These are phyloP conservation scores for Camellia lanceoleosa DNA, from an alignment of 148 eudicot species.

Conservation along the genomic window DNA sequence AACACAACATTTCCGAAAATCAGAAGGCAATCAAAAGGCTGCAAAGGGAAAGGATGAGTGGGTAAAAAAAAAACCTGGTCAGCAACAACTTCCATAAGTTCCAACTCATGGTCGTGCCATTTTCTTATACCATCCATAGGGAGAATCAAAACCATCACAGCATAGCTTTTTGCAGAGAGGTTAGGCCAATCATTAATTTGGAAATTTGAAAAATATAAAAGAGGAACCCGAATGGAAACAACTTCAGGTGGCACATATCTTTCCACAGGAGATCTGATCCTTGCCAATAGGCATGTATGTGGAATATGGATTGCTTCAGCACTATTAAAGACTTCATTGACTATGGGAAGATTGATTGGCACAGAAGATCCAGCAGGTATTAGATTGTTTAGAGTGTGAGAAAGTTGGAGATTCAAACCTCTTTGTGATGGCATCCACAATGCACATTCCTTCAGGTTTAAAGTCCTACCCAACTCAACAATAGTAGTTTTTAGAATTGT, in stretches of 20 bases:
- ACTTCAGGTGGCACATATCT: constrained; percentile 58
- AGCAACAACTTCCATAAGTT: constrained; percentile 89
- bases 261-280: constrained; percentile 45
- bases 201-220: constrained; percentile 71
- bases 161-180: constrained; percentile 58
- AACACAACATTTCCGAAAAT: background rate
- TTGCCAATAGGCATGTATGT: constrained; percentile 55
- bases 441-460: constrained; percentile 78
- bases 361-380: constrained; percentile 72
- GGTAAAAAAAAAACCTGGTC: constrained; percentile 58
- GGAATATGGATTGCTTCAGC: constrained; percentile 61
- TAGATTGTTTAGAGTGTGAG: constrained; percentile 58
- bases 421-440: constrained; percentile 88
- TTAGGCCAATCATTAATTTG: constrained; percentile 77
- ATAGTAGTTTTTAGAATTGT: constrained; percentile 75
- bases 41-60: constrained; percentile 2
- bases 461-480: constrained; percentile 77
- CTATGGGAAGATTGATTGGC: constrained; percentile 50
- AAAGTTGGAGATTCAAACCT: constrained; percentile 57
- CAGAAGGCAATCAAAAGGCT: background rate
- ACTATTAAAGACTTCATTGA: constrained; percentile 60
- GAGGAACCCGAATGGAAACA: constrained; percentile 84
- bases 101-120: constrained; percentile 81
- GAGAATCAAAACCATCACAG: constrained; percentile 83
- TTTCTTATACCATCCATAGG: constrained; percentile 65